Evolutionary conservation across 2,329 filamentous ascomycete species (phyloP), one percentile per base, ranked within the genome.

Genomic region (Alternaria hordeiaustralica): DNA sequence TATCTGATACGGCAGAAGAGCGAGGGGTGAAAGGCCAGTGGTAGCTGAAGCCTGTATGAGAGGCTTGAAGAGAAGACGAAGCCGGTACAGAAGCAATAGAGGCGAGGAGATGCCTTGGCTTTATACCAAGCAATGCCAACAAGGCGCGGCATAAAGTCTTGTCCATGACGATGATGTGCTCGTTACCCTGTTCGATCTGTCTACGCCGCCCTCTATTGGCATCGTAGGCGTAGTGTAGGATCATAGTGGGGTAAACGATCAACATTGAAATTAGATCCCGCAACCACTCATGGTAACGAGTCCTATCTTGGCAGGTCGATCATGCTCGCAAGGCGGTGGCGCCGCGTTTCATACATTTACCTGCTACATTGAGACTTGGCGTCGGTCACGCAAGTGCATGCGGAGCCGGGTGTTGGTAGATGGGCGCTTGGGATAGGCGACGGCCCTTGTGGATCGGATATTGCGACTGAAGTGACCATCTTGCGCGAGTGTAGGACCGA

Each of bases 291-390:
- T 43, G 47, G 59, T 64, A 56, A 50, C 62, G 58, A 68, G 61
- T 47, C 71, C 70, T 63, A 74, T 65, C 74, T 77, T 75, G 75
- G 72, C 73, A 76, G 75, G 71, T 75, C 71, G 41, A 41, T 46
- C 13, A 62, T 55, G 61, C 65, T 54, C 63, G 65, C 63, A 50
- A 63, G 60, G 69, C 50, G 51, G 60, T 64, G 61, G 53, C 61
- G 20, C 62, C 58, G 57, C 50, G 63, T 69, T 65, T 64, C 63
- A 55, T 50, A 64, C 65, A 56, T 46, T 65, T 62, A 74, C 74
- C 71, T 77, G 72, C 74, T 72, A 47, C 55, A 72, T 75, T 69
- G 56, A 72, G 74, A 50, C 55, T 59, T 62, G 64, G 64, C 67
- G 55, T 58, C 47, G 55, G 49, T 25, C 55, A 49, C 25, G 26